Evolutionary conservation across 176 grass and related monocot species (phyloP).

Genomic region (Olyra latifolia): DNA sequence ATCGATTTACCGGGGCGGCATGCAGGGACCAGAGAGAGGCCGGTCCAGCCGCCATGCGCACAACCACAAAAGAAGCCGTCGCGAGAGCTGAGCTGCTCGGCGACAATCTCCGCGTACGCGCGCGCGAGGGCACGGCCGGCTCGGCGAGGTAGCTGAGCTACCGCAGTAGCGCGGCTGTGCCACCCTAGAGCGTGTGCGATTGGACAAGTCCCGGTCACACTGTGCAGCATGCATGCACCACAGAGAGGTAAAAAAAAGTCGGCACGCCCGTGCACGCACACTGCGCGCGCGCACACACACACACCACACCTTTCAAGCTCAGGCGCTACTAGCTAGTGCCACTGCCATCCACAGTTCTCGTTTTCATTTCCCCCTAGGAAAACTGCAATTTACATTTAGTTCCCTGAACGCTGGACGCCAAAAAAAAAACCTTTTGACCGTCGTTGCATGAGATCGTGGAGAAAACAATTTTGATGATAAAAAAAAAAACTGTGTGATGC

Average conservation of each 20-base stretch:
- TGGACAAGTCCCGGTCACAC: conserved; percentile 14
- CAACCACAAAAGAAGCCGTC: not conserved
- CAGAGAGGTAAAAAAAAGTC: not conserved
- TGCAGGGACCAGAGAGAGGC: not conserved
- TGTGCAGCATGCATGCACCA: not conserved
- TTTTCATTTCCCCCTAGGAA: too few species aligned
- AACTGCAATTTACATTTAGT: too few species aligned
- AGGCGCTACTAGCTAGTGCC: not conserved
- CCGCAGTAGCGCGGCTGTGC: not conserved
- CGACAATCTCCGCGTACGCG: not conserved
- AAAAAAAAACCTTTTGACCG: too few species aligned
- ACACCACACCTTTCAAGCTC: not conserved
- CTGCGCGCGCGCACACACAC: not conserved
- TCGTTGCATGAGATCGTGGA: too few species aligned
- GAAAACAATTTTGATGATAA: too few species aligned
- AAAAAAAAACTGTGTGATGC: too few species aligned
- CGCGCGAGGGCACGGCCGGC: not conserved
- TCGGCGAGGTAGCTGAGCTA: not conserved
- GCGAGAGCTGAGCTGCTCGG: not conserved
- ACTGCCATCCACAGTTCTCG: too few species aligned
- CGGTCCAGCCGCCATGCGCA: not conserved
- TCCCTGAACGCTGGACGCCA: too few species aligned
- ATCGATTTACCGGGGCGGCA: not conserved
- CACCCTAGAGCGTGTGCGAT: not conserved
- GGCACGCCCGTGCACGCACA: not conserved